These are phyloP conservation scores for Raphanus hybrid DNA, from an alignment of 441 rosid genomes.

Conservation along the genomic window DNA sequence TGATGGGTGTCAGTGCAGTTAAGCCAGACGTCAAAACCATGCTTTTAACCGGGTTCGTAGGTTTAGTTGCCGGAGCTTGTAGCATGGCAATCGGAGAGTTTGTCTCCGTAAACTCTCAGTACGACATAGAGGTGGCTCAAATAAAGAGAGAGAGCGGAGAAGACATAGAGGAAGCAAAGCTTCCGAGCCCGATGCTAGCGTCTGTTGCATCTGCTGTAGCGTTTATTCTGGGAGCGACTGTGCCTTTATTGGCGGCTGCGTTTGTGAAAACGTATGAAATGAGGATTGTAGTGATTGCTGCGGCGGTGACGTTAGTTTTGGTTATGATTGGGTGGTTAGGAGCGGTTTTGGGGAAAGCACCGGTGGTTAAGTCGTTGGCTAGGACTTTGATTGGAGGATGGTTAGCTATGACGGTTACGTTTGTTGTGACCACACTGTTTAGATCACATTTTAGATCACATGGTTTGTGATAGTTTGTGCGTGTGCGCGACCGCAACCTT, in stretches of 20 bases:
- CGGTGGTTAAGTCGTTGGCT: slow-evolving; percentile 51
- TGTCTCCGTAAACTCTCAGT: slow-evolving; percentile 89
- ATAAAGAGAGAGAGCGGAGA: slow-evolving; percentile 48
- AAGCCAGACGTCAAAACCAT: slow-evolving; percentile 71
- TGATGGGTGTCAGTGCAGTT: slow-evolving; percentile 90
- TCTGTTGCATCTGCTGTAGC: slow-evolving; percentile 82
- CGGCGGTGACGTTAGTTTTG: slow-evolving; percentile 61
- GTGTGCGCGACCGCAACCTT: slow-evolving; percentile 31
- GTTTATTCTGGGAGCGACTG: slow-evolving; percentile 74
- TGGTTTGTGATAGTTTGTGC: slow-evolving; percentile 47
- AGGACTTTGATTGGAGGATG: slow-evolving; percentile 88
- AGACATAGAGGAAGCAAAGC: slow-evolving; percentile 45
- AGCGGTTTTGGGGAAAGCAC: slow-evolving; percentile 77
- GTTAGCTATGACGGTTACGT: slow-evolving; percentile 87
- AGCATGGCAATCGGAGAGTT: slow-evolving; percentile 98
- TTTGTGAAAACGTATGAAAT: slow-evolving; percentile 59
- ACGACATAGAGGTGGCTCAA: slow-evolving; percentile 79
- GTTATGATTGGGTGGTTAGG: slow-evolving; percentile 73
- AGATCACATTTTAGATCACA: slow-evolving; percentile 64
- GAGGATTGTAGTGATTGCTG: slow-evolving; percentile 59
- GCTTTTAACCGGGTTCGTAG: slow-evolving; percentile 84
- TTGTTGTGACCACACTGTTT: slow-evolving; percentile 70
- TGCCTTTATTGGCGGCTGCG: slow-evolving; percentile 76
- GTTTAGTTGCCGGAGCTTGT: slow-evolving; percentile 85
- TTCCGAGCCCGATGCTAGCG: slow-evolving; percentile 80